Evolutionary conservation across 2,329 filamentous ascomycete species (phyloP), one percentile per base, ranked within the genome.

Genomic region (Trichoderma endophyticum): DNA sequence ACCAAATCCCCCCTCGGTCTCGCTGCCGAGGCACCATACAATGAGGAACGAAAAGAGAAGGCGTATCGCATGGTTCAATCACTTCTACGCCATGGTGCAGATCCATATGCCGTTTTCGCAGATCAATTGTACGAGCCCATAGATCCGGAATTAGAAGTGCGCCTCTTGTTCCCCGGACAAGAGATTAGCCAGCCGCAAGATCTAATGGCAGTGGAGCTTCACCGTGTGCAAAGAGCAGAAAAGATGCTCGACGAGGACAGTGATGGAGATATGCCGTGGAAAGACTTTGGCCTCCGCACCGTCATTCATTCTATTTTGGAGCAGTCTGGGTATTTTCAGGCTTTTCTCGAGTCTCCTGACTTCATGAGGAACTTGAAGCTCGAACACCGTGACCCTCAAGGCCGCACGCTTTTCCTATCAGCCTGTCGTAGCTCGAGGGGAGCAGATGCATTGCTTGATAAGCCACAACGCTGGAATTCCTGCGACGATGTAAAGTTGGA

Each of bases 231-330:
- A 51, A 51, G 48, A 51, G 11, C 9, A 6, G n/a, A 51, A 12
- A 21, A 24, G n/a, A 24, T 51, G 9, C 48, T 51, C 48, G n/a
- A 5, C 4, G n/a, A 21, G n/a, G 48, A 51, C 48, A n/a, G 15
- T 43, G 36, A 43, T 43, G 1, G 1, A 3, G 15, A 43, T 43
- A 43, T 51, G 9, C 48, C n/a, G 11, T 4, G n/a, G n/a, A 14
- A 51, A 21, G 60, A 51, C 26, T 64, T 51, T 51, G 66, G 34
- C 18, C 66, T 48, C 26, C 26, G 36, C 9, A 30, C 36, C 56
- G 57, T 70, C 26, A 60, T 70, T 15, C 24, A 70, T 62, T 26
- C 57, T 26, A 48, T 70, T 21, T 48, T 70, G 18, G 66, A 70
- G 12, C 39, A 34, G 21, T 28, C n/a, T 57, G n/a, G 15, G 24